Percentiles rank a stretch among this genome's conserved stretches.
phyloP scores from a whole-genome alignment of 768 basidiomycete species.

The Serendipita sp. region DNA sequence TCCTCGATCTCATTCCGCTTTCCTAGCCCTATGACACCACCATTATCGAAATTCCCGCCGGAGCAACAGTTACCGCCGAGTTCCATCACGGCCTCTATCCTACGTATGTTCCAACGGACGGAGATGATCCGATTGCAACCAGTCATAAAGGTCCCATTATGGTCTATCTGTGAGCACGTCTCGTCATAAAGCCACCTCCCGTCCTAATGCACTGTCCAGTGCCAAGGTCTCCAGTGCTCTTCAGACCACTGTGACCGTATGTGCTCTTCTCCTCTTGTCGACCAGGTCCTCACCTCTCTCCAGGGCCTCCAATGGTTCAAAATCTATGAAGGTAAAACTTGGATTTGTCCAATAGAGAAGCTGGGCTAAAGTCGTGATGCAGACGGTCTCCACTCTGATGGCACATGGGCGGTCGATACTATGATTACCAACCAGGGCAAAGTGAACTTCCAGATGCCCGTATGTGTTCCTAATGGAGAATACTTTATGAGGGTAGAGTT shows the following conservation, averaged over 20 bases:
- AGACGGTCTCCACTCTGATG: background rate
- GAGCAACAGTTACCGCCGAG: slow-evolving; percentile 34
- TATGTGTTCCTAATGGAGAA: slow-evolving; percentile 27
- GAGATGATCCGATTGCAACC: slow-evolving; percentile 31
- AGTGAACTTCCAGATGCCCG: slow-evolving; percentile 31
- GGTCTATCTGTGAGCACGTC: slow-evolving; percentile 29
- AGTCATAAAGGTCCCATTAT: slow-evolving; percentile 38
- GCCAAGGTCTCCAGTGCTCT: slow-evolving; percentile 30
- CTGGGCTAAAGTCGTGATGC: no score
- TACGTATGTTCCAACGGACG: slow-evolving; percentile 27
- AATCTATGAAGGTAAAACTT: slow-evolving; percentile 24
- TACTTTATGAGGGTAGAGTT: background rate
- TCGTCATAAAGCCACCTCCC: background rate
- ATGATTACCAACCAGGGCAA: slow-evolving; percentile 34
- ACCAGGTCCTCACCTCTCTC: background rate
- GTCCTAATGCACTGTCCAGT: slow-evolving; percentile 16
- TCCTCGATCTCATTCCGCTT: background rate
- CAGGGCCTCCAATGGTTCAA: slow-evolving; percentile 32
- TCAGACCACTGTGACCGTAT: slow-evolving; percentile 24
- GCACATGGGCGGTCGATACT: slow-evolving; percentile 31
- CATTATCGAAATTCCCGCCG: slow-evolving; percentile 35
- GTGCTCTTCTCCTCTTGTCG: background rate
- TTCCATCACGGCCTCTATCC: slow-evolving; percentile 31
- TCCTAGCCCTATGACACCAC: slow-evolving; percentile 15
- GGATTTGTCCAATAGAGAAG: no score